phyloP scores from a whole-genome alignment of 345 rosid species.

The Linum lewisii region DNA sequence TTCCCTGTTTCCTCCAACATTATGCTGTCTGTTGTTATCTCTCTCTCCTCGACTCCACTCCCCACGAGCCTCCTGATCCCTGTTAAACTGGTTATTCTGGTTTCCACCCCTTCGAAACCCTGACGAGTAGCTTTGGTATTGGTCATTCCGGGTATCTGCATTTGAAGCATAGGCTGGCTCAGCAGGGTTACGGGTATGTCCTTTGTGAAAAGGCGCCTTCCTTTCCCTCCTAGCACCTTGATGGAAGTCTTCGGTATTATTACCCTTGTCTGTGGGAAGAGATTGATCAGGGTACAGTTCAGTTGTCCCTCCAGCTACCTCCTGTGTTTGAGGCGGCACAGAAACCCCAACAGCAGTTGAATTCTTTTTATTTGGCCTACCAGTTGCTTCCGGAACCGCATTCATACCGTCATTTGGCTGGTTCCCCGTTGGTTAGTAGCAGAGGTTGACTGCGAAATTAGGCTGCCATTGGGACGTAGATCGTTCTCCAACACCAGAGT shows the following conservation, averaged over 20 bases:
- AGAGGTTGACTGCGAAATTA: conserved; percentile 36
- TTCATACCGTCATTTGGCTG: conserved; percentile 33
- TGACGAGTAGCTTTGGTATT: conserved; percentile 16
- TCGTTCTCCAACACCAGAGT: conserved; percentile 41
- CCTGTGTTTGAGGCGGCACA: conserved; percentile 16
- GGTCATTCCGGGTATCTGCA: conserved; percentile 37
- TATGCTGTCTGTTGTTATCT: conserved; percentile 41
- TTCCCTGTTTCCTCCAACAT: conserved; percentile 39
- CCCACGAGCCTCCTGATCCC: conserved; percentile 52
- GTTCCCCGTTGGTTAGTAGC: conserved; percentile 28
- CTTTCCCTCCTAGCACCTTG: conserved; percentile 45
- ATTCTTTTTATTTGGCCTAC: conserved; percentile 38
- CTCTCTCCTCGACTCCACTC: conserved; percentile 62
- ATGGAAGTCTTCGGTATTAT: conserved; percentile 28
- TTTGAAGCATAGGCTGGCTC: conserved; percentile 22
- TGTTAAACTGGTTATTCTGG: conserved; percentile 40
- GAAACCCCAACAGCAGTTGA: conserved; percentile 17
- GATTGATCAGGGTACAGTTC: conserved; percentile 17
- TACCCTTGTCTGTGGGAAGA: conserved; percentile 15
- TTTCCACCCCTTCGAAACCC: conserved; percentile 47
- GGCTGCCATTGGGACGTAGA: conserved; percentile 68
- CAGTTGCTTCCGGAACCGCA: conserved; percentile 24
- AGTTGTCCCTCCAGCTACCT: conserved; percentile 19
- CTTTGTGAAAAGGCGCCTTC: conserved; percentile 28
- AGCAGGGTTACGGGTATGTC: conserved; percentile 18